Conservation (phyloP, 2,329 filamentous ascomycete species). For the Aspergillus sergii region DNA sequence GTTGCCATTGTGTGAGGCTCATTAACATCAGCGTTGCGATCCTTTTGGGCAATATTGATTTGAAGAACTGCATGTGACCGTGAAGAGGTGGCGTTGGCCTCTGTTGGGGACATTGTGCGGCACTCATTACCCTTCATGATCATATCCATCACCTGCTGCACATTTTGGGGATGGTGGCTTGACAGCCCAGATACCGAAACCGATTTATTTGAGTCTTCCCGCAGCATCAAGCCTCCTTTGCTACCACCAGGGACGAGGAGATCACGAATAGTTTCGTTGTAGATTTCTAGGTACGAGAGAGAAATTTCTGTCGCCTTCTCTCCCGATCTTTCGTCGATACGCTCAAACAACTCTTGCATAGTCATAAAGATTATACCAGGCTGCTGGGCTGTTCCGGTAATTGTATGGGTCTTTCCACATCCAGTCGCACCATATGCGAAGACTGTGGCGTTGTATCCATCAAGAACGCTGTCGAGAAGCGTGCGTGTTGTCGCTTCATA, state of each 20-base stretch:
- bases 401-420: constrained; percentile 98
- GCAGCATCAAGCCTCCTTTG: constrained; percentile 83
- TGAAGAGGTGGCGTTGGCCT: constrained; percentile 95
- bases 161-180: constrained; percentile 86
- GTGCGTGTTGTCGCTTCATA: constrained; percentile 90
- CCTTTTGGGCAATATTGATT: constrained; percentile 93
- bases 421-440: constrained; percentile 98
- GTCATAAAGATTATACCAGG: constrained; percentile 98
- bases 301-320: constrained; percentile 90
- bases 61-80: constrained; percentile 96
- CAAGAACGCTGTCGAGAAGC: constrained; percentile 91
- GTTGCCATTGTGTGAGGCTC: constrained; percentile 98
- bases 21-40: constrained; percentile 86
- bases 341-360: constrained; percentile 98
- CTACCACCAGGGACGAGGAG: constrained; percentile 82
- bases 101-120: constrained; percentile 93
- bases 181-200: constrained; percentile 90
- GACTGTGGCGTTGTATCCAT: constrained; percentile 98
- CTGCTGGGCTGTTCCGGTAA: constrained; percentile 86
- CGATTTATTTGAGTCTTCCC: constrained; percentile 90
- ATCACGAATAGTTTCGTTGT: constrained; percentile 98
- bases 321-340: constrained; percentile 80
- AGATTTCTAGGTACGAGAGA: constrained; percentile 95
- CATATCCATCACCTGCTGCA: constrained; percentile 98
- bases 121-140: constrained; percentile 93